Evolutionary conservation across 2,329 filamentous ascomycete genomes (phyloP), one percentile per base, ranked within the genome.

Genomic region (Ceratocystis alfenasii): DNA sequence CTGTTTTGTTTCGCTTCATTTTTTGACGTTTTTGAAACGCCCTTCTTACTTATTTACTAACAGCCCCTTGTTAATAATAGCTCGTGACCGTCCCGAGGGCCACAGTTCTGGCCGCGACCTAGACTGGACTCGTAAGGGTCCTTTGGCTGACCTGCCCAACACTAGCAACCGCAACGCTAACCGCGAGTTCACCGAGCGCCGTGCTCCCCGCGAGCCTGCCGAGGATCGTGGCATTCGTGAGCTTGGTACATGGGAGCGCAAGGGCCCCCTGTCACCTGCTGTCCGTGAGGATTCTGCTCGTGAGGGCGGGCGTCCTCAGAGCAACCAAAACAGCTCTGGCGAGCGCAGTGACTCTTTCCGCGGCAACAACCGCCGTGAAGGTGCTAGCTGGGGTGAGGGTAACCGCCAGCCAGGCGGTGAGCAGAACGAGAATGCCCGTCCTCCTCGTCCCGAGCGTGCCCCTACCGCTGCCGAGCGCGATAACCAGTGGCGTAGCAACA

Each of bases 121-220:
- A 71, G 90, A 94, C 77, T 97, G 94, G 93, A 89, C 88, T 72
- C 89, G 94, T 74, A 94, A 92, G 77, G 94, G 94, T 12, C 93
- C 93, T 69, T 83, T 95, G 65, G 86, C 89, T 69, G 88, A 91
- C 71, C 77, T 88, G 36, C 86, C 88, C 60, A 76, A 77, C 65
- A 74, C 73, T 15, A 30, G 53, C 63, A 76, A 72, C 46, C 72
- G 74, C 61, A 75, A 84, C 66, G 77, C 79, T 15, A 53, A 53
- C 48, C 48, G 48, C 48, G 82, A 83, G 67, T 84, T 66, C 65
- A 25, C 61, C 25, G 65, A 87, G 69, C 84, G 83, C 70, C 79
- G 85, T 68, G 79, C 85, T 69, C 83, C 85, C 60, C 70, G 70
- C 22, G 70, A 71, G 68, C 83, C 84, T 69, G 80, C 81, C 68